Evolutionary conservation across 176 grass and related monocot genomes (phyloP).

Genomic region (Phoenix roebelenii): DNA sequence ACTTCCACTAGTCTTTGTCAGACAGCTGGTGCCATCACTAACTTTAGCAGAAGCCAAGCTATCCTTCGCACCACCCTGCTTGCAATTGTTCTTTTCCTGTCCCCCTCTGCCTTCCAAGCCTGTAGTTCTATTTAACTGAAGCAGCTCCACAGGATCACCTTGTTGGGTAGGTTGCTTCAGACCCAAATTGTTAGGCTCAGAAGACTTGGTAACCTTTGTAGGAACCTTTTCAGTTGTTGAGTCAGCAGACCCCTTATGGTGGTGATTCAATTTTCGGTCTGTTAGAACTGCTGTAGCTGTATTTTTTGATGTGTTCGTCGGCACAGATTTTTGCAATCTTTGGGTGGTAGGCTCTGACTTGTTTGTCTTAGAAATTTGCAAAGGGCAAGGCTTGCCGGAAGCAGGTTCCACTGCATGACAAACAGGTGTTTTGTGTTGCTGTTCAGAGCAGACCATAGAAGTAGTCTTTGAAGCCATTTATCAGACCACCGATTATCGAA

Average conservation of each 20-base stretch:
- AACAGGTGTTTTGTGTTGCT: conserved; percentile 15
- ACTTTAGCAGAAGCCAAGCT: not conserved
- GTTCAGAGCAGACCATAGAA: not conserved
- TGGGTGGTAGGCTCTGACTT: conserved; percentile 7
- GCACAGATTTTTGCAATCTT: not conserved
- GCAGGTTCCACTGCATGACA: not conserved
- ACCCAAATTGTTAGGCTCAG: not conserved
- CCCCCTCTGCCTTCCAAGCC: not conserved
- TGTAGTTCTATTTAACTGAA: not conserved
- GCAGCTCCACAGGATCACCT: not conserved
- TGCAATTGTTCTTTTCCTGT: not conserved
- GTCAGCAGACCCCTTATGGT: not conserved
- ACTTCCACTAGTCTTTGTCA: too few relatives aligned
- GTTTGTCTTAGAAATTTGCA: conserved; percentile 1
- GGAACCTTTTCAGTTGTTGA: not conserved
- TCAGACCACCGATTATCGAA: too few relatives aligned
- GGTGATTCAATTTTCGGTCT: not conserved
- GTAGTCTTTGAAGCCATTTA: conserved; percentile 32
- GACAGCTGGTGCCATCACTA: not conserved
- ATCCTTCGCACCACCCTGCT: not conserved
- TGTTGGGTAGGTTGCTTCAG: not conserved
- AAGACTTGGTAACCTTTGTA: not conserved
- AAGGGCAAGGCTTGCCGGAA: conserved; percentile 6
- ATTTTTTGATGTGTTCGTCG: too few relatives aligned
- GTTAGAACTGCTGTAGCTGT: too few relatives aligned